Percentiles rank a stretch among this genome's conserved stretches.
Conservation (phyloP, 345 rosid genomes). For the Dovyalis caffra region DNA sequence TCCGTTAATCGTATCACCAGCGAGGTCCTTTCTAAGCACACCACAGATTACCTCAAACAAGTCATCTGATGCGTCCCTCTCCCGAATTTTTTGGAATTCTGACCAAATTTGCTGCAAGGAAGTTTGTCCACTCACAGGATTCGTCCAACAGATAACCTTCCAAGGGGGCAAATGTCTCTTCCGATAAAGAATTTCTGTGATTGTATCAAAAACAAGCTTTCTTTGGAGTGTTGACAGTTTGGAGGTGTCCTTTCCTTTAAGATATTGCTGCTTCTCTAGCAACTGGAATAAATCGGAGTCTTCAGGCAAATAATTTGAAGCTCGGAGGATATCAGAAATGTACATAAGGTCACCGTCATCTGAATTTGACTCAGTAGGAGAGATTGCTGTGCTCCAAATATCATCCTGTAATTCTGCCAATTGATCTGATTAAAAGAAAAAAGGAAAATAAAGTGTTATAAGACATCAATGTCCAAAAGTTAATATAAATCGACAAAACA, state of each 20-base stretch:
- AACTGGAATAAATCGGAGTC: conserved; percentile 55
- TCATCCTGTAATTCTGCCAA: conserved; percentile 62
- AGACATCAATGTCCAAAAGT: background rate
- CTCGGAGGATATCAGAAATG: conserved; percentile 67
- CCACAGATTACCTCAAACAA: conserved; percentile 64
- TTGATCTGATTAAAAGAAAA: conserved; percentile 36
- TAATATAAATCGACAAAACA: background rate
- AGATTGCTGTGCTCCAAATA: conserved; percentile 47
- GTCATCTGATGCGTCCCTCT: conserved; percentile 49
- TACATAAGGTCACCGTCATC: conserved; percentile 60
- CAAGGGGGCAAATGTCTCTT: conserved; percentile 57
- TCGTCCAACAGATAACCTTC: conserved; percentile 29
- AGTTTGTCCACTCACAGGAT: conserved; percentile 11
- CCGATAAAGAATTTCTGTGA: conserved; percentile 54
- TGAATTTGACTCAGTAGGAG: conserved; percentile 29
- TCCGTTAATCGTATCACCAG: conserved; percentile 48
- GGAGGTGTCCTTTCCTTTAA: conserved; percentile 55
- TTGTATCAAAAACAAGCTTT: conserved; percentile 65
- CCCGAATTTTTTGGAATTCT: conserved; percentile 56
- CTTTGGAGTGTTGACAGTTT: conserved; percentile 52
- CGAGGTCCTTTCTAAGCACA: conserved; percentile 69
- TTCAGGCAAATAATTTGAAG: conserved; percentile 51
- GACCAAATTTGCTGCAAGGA: conserved; percentile 60
- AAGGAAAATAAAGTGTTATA: background rate
- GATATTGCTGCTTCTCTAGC: conserved; percentile 74